Base-by-base conservation (phyloP, 2,329 filamentous ascomycete genomes). In the Epichloe aotearoae region DNA sequence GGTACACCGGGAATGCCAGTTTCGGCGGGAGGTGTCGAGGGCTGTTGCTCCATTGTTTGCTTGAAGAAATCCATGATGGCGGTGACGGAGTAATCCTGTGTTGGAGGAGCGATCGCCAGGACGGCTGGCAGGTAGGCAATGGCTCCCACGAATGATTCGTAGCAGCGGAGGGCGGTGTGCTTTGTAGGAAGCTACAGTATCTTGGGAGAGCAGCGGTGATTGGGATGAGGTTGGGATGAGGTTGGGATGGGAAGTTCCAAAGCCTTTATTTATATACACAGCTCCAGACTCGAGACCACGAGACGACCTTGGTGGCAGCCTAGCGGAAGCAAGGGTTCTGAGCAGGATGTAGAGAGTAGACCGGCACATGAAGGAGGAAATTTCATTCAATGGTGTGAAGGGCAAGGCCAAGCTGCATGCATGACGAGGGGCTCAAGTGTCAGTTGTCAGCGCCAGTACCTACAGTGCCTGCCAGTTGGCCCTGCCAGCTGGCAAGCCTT, bases 21-120 rank as follows among this genome's bases (percentile, higher is more conserved):
- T 5, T 40, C 45, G n/a, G 45, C 15, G 15, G 49, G 17, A 56
- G 50, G 60, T 60, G 46, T 54, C 42, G 30, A 53, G 43, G 47
- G 11, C 42, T 47, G 36, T 14, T 49, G 38, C n/a, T 46, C 19
- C 19, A 15, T 15, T 15, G 26, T 23, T 23, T 44, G 50, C 8
- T 20, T 15, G 38, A 50, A 43, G 50, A 53, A 40, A 20, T 56
- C 50, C 54, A 56, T 56, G 46, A 17, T 15, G 49, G 17, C 47
- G 41, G 37, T 45, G 45, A 33, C 20, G 11, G 26, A 43, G 19
- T 12, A 15, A 11, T 23, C 8, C 8, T 43, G 38, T 26, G 30
- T 11, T 19, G 17, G 7, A 36, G 2, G 2, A 36, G 17, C 5
- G 39, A 11, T 23, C n/a, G 10, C 15, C 23, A 41, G n/a, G 3